Evolutionary conservation across 352 stramenopile genomes (phyloP).

Genomic region (Globisporangium alternatum): DNA sequence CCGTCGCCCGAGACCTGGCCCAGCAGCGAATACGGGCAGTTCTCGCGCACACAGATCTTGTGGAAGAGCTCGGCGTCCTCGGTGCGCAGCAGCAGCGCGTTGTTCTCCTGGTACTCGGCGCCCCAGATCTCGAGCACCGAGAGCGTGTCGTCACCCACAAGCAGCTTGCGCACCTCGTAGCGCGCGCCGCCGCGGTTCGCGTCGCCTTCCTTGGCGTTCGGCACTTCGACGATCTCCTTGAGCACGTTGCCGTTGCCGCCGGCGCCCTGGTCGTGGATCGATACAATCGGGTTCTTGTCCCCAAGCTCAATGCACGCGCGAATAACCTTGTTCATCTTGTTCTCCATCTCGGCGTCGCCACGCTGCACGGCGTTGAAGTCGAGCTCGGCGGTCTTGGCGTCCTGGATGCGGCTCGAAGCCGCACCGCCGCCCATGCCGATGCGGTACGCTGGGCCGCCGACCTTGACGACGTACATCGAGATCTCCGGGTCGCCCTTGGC

Average conservation of each 20-base stretch:
- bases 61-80: constrained; percentile 91
- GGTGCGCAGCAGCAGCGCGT: constrained; percentile 93
- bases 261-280: constrained; percentile 99
- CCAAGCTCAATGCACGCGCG: constrained; percentile 97
- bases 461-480: constrained; percentile 98
- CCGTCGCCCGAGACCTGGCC: constrained; percentile 95
- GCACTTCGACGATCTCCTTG: constrained; percentile 98
- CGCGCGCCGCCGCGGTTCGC: constrained; percentile 78
- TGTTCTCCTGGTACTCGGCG: constrained; percentile 99
- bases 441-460: constrained; percentile 97
- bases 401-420: constrained; percentile 94
- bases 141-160: constrained; percentile 97
- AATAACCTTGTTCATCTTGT: constrained; percentile 99
- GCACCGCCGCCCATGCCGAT: constrained; percentile 99
- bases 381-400: constrained; percentile 91
- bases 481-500: constrained; percentile 93
- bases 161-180: constrained; percentile 97
- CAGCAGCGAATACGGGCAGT: constrained; percentile 95
- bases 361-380: constrained; percentile 99
- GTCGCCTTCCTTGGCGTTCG: constrained; percentile 80
- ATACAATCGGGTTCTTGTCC: constrained; percentile 98
- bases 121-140: constrained; percentile 99
- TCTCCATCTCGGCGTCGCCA: constrained; percentile 99
- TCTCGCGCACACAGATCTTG: constrained; percentile 95
- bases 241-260: constrained; percentile 99